A percentile compares a stretch with the other conserved stretches of the same genome.
phyloP scores from a whole-genome alignment of 176 grass and related monocot species.

The Elymus sibiricus region DNA sequence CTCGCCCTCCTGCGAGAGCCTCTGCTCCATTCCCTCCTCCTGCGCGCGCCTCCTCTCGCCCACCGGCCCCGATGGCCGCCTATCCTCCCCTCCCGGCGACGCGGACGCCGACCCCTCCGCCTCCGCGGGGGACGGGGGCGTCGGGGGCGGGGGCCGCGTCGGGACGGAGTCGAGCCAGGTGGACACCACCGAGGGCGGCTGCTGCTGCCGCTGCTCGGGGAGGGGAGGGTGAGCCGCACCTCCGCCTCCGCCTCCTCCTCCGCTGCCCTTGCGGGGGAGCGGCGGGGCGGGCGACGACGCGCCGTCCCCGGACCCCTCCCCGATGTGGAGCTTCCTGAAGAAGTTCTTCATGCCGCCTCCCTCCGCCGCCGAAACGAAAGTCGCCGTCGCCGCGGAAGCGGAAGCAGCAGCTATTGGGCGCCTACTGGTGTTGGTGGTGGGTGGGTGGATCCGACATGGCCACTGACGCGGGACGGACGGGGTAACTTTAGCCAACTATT shows the following conservation, averaged over 20 bases:
- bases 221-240: conserved; percentile 3
- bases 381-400: neutral
- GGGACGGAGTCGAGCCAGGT: conserved; percentile 75
- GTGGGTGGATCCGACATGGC: conserved; percentile 78
- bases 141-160: conserved; percentile 18
- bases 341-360: conserved; percentile 81
- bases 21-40: conserved; percentile 32
- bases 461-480: conserved; percentile 38
- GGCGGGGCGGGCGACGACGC: conserved; percentile 20
- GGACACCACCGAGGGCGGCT: conserved; percentile 49
- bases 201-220: conserved; percentile 50
- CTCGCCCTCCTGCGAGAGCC: conserved; percentile 7
- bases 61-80: conserved; percentile 3
- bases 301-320: conserved; percentile 47
- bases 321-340: conserved; percentile 95
- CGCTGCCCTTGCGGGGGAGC: conserved; percentile 28
- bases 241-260: neutral
- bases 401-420: conserved; percentile 13
- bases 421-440: conserved; percentile 42
- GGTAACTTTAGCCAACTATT: conserved; percentile 38
- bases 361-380: neutral
- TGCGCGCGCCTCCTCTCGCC: conserved; percentile 22
- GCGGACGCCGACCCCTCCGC: conserved; percentile 21
- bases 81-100: conserved; percentile 22
- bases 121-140: conserved; percentile 13